Conservation (phyloP, 1,284 basidiomycete species). For the Ustilago vetiveriae region DNA sequence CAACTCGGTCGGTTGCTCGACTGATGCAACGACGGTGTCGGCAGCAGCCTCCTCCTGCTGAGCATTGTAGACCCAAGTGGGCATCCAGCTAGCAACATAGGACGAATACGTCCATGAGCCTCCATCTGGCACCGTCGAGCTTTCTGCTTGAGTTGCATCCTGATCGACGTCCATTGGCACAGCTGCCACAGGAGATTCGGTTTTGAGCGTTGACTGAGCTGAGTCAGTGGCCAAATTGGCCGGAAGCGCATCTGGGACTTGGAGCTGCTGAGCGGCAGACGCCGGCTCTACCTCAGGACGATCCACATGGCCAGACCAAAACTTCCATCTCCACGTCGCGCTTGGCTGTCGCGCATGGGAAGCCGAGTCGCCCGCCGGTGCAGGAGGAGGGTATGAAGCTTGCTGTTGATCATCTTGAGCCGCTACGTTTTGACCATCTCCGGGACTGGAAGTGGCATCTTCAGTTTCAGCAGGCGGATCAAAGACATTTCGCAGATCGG, state of each 20-base stretch:
- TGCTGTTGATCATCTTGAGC: neutral
- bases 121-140: constrained; percentile 8
- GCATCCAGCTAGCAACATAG: constrained; percentile 50
- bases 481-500: constrained; percentile 6
- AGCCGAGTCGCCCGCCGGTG: neutral
- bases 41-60: constrained; percentile 25
- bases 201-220: neutral
- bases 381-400: constrained; percentile 10
- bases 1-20: neutral
- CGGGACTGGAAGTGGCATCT: neutral
- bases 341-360: constrained; percentile 10
- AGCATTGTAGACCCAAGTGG: constrained; percentile 46
- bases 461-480: neutral
- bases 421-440: neutral
- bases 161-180: constrained; percentile 44
- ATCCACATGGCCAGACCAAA: constrained; percentile 28
- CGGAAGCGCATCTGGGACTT: constrained; percentile 4
- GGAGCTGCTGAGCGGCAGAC: constrained; percentile 17
- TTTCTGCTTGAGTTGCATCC: neutral
- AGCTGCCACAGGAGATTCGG: constrained; percentile 16
- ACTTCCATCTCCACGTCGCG: constrained; percentile 35
- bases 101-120: constrained; percentile 51
- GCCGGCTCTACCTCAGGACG: constrained; percentile 2
- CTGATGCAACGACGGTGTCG: neutral
- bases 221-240: neutral